Base-by-base conservation (phyloP, 2,329 filamentous ascomycete species). In the Calonectria leucothoes region DNA sequence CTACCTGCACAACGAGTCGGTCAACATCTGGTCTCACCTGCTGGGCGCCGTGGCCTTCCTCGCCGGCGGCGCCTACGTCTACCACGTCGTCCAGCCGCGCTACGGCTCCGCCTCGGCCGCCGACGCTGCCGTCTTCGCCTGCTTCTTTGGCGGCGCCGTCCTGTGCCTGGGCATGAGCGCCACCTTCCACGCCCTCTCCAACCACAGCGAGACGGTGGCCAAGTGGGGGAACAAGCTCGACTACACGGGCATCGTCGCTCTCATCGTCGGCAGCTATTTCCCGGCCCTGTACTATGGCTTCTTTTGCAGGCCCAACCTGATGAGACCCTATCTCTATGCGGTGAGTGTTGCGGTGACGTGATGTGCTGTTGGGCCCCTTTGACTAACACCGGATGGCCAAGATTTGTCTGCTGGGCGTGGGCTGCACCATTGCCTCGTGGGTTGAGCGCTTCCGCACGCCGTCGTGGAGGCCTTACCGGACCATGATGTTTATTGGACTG, bases 211-310 rank as follows among this genome's bases (percentile, higher is more conserved):
- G 45, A 85, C 85, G 2, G 94, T 98, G 17, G 92, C 94, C 2
- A 93, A 91, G 74, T 94, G 95, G 87, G 96, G 96, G 14, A 98
- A 98, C 83, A 95, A 98, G 83, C 87, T 98, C 70, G 97, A 99
- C 83, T 98, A 99, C 83, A 91, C 96, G 6, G 97, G 97, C 8
- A 99, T 99, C 78, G 94, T 98, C 35, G 91, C 93, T 63, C 87
- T 99, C 77, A 98, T 98, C 72, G 94, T 96, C 77, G 97, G 97
- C 8, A 96, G 94, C 82, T 98, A 96, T 82, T 91, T 98, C 57
- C 96, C 97, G 2, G 94, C 94, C 64, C 84, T 99, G 72, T 97
- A 95, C 84, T 98, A 97, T 83, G 95, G 93, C 4, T 95, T 98
- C 83, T 94, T 91, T 80, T 95, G 93, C 80, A 86, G 92, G 75